Percentiles rank a stretch among this genome's conserved stretches.
Evolutionary conservation across 148 eudicot genomes (phyloP).

Genomic region (Salicornia ramosissima): DNA sequence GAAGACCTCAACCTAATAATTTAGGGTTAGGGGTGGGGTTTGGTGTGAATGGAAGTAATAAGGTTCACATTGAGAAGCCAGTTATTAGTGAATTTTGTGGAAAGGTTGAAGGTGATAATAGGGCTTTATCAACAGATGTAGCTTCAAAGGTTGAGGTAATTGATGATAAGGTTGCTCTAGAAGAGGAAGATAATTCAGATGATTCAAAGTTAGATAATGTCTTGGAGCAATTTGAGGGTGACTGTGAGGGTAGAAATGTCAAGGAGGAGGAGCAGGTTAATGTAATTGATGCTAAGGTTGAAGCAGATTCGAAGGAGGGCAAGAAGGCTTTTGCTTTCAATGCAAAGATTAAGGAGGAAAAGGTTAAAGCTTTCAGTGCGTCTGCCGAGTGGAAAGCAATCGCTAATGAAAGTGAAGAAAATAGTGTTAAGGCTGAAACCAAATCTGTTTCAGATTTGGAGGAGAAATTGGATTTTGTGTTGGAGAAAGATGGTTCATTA

Average conservation of each 20-base stretch:
- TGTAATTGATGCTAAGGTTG: conserved; percentile 30
- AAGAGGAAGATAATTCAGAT: conserved; percentile 26
- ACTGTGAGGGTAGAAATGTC: conserved; percentile 10
- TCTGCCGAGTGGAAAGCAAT: conserved; percentile 62
- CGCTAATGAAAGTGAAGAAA: conserved; percentile 29
- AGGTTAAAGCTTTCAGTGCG: conserved; percentile 50
- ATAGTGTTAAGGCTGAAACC: conserved; percentile 16
- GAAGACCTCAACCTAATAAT: conserved; percentile 38
- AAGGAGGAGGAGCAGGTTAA: conserved; percentile 20
- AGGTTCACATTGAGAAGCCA: conserved; percentile 32
- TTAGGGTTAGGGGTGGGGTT: conserved; percentile 25
- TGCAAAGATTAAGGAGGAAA: conserved; percentile 69
- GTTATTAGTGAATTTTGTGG: conserved; percentile 17
- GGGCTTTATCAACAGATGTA: conserved; percentile 1
- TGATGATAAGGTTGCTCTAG: conserved; percentile 22
- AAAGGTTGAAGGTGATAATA: conserved; percentile 14
- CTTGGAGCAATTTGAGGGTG: conserved; percentile 16
- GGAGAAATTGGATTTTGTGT: conserved; percentile 56
- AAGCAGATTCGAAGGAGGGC: conserved; percentile 28
- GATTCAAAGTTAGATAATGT: conserved; percentile 18
- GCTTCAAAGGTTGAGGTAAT: conserved; percentile 21
- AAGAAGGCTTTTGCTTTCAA: conserved; percentile 46
- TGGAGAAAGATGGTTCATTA: conserved; percentile 77
- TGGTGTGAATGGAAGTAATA: conserved; percentile 5
- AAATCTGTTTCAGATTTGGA: conserved; percentile 26